phyloP scores from a whole-genome alignment of 306 rosid species.

The Cyamopsis tetragonoloba region DNA sequence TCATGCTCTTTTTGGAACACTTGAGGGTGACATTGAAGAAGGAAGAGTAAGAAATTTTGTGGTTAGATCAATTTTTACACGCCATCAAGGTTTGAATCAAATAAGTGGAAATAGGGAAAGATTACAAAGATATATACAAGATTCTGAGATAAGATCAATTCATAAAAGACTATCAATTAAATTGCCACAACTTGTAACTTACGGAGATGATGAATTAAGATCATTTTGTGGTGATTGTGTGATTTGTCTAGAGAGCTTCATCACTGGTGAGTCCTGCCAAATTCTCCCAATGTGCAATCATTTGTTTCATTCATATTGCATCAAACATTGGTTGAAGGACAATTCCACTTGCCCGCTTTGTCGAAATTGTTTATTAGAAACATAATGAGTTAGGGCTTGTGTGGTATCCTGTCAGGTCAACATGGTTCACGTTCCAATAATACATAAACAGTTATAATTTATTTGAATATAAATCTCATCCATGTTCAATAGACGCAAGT shows the following conservation, averaged over 20 bases:
- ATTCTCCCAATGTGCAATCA: slow-evolving; percentile 8
- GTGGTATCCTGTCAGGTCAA: no score
- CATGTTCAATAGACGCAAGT: no score
- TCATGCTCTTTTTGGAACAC: slow-evolving; percentile 3
- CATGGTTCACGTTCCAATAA: no score
- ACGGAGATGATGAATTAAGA: slow-evolving; percentile 7
- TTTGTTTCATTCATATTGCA: slow-evolving; percentile 16
- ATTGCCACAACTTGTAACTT: slow-evolving; percentile 13
- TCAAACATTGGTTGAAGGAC: slow-evolving; percentile 7
- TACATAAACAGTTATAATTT: no score
- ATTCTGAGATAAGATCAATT: not conserved
- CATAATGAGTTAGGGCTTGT: no score
- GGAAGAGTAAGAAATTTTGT: not conserved
- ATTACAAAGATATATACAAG: not conserved
- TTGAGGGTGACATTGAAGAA: slow-evolving; percentile 18
- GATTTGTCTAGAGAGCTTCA: slow-evolving; percentile 18
- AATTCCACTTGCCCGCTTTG: slow-evolving; percentile 24
- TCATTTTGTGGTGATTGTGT: slow-evolving; percentile 20
- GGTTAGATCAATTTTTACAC: not conserved
- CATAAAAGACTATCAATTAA: not conserved
- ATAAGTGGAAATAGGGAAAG: not conserved
- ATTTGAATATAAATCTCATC: no score
- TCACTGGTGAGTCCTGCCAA: not conserved
- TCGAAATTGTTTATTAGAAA: slow-evolving; percentile 12
- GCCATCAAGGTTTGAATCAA: not conserved